phyloP scores from a whole-genome alignment of 2,329 filamentous ascomycete species.

The Stagonosporopsis cucurbitacearum region DNA sequence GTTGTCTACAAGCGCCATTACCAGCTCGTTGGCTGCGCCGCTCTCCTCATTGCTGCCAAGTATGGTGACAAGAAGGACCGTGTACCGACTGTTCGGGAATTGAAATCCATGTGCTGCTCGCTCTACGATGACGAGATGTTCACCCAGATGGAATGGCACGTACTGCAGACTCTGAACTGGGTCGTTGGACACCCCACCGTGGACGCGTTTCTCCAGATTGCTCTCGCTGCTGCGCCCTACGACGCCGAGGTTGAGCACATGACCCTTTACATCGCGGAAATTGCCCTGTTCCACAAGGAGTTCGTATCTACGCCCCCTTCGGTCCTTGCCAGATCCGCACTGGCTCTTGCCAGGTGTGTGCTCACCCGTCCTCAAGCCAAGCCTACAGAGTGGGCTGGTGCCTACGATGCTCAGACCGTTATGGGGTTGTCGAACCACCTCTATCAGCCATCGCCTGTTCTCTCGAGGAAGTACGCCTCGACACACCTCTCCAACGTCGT shows the following conservation, averaged over 20 bases:
- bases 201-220: constrained; percentile 89
- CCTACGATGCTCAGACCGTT: constrained; percentile 71
- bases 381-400: constrained; percentile 76
- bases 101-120: constrained; percentile 99
- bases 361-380: constrained; percentile 78
- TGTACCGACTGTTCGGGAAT: constrained; percentile 94
- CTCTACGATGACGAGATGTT: constrained; percentile 99
- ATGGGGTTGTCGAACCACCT: constrained; percentile 70
- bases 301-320: constrained; percentile 94
- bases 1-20: constrained; percentile 99
- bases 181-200: constrained; percentile 94
- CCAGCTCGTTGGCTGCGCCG: constrained; percentile 94
- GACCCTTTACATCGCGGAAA: constrained; percentile 92
- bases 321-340: constrained; percentile 84
- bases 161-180: constrained; percentile 97
- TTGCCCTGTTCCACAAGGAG: constrained; percentile 93
- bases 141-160: constrained; percentile 99
- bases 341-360: constrained; percentile 86
- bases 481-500: constrained; percentile 70
- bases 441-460: constrained; percentile 70
- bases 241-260: constrained; percentile 93
- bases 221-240: constrained; percentile 75
- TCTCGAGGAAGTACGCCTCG: constrained; percentile 72
- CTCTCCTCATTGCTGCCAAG: constrained; percentile 95
- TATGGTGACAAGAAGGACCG: constrained; percentile 99